Conservation (phyloP, 1,284 basidiomycete species). For the Coniferiporia sulphurascens region DNA sequence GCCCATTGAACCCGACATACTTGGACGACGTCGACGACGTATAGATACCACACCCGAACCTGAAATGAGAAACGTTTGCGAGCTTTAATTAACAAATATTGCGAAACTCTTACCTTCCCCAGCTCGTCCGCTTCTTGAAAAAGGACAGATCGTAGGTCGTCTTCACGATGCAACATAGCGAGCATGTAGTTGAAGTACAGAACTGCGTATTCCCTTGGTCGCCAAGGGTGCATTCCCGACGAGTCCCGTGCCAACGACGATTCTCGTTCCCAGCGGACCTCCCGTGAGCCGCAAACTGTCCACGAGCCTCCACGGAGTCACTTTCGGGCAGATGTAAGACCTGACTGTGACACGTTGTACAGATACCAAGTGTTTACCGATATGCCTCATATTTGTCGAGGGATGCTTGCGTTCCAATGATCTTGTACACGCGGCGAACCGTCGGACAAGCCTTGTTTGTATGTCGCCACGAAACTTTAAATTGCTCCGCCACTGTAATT, state of each 20-base stretch:
- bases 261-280: slow-evolving; percentile 58
- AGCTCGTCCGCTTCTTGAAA: slow-evolving; percentile 60
- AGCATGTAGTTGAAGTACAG: slow-evolving; percentile 49
- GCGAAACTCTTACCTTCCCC: slow-evolving; percentile 43
- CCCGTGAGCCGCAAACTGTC: slow-evolving; percentile 46
- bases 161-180: slow-evolving; percentile 52
- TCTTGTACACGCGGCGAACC: slow-evolving; percentile 56
- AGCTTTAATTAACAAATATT: neutral
- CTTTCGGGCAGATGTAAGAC: slow-evolving; percentile 26
- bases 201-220: slow-evolving; percentile 52
- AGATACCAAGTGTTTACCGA: slow-evolving; percentile 34
- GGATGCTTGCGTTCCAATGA: slow-evolving; percentile 42
- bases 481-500: slow-evolving; percentile 48
- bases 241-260: slow-evolving; percentile 54
- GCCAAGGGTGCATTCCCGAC: slow-evolving; percentile 50
- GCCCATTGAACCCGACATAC: slow-evolving; percentile 27
- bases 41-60: slow-evolving; percentile 59
- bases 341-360: neutral
- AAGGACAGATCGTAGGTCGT: slow-evolving; percentile 56
- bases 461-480: slow-evolving; percentile 64
- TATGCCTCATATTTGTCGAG: slow-evolving; percentile 53
- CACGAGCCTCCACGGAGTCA: slow-evolving; percentile 48
- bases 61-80: slow-evolving; percentile 21
- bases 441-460: slow-evolving; percentile 43
- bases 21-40: slow-evolving; percentile 59